These are phyloP conservation scores for Haematococcus lacustris DNA, from an alignment of 139 green algal species.

Conservation along the genomic window DNA sequence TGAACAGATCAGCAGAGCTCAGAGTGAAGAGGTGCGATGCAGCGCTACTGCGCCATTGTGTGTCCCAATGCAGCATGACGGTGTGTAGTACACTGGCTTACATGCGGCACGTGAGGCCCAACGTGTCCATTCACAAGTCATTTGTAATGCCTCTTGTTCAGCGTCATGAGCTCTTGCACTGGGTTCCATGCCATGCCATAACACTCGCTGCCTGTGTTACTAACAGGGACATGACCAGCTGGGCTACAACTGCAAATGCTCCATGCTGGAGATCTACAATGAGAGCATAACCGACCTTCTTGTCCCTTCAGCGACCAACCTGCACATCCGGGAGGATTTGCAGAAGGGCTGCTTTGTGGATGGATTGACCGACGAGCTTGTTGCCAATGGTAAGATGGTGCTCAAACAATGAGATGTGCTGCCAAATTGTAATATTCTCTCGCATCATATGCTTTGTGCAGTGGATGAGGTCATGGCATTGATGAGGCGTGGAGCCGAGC, in stretches of 20 bases:
- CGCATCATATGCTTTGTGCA: too few species aligned
- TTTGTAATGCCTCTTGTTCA: not conserved
- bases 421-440: too few species aligned
- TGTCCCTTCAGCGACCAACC: slow-evolving; percentile 32
- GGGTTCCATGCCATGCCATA: not conserved
- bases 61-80: not conserved
- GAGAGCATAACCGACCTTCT: slow-evolving; percentile 86
- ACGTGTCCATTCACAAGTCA: not conserved
- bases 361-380: slow-evolving; percentile 57
- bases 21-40: slow-evolving; percentile 1
- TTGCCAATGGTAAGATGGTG: slow-evolving; percentile 64
- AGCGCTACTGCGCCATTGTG: not conserved
- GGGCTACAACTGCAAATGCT: slow-evolving; percentile 38
- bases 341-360: slow-evolving; percentile 76
- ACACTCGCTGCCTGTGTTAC: not conserved
- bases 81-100: not conserved
- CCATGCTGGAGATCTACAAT: slow-evolving; percentile 94
- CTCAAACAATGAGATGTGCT: too few species aligned
- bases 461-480: slow-evolving; percentile 66
- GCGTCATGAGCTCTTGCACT: not conserved
- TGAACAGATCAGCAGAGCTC: slow-evolving; percentile 33
- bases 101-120: too few species aligned
- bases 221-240: slow-evolving; percentile 7
- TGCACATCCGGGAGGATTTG: slow-evolving; percentile 65
- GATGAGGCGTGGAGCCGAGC: slow-evolving; percentile 56